A percentile compares a stretch with the other conserved stretches of the same genome.
phyloP scores from a whole-genome alignment of 345 rosid species.

The Euphorbia pulcherrima region DNA sequence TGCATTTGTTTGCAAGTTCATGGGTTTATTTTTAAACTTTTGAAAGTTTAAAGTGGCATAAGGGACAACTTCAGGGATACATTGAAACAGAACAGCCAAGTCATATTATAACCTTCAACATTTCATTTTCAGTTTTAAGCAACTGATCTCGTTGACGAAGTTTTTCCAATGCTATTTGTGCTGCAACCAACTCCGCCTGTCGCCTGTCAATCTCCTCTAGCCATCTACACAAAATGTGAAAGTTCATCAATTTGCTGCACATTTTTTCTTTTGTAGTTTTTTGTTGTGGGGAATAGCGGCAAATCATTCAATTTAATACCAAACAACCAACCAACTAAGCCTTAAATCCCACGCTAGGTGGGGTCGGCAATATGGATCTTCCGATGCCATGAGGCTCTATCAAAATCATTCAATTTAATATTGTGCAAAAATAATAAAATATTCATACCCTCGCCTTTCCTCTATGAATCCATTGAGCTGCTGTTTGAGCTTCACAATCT shows the following conservation, averaged over 20 bases:
- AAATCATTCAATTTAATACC: not conserved
- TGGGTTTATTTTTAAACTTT: too few species aligned
- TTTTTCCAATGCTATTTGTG: conserved; percentile 66
- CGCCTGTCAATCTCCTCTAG: conserved; percentile 74
- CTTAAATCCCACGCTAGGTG: too few species aligned
- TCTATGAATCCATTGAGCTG: conserved; percentile 69
- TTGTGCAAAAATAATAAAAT: not conserved
- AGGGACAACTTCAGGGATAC: too few species aligned
- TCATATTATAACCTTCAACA: conserved; percentile 55
- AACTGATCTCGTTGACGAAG: conserved; percentile 62
- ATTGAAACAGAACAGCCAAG: not conserved
- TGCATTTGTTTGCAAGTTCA: too few species aligned
- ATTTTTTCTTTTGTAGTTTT: not conserved
- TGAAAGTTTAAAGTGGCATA: too few species aligned
- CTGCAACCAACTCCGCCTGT: conserved; percentile 69
- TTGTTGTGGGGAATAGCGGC: not conserved
- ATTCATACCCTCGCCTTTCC: conserved; percentile 78
- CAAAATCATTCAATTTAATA: not conserved
- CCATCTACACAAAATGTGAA: conserved; percentile 48
- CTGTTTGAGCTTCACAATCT: conserved; percentile 56
- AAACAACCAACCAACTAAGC: too few species aligned
- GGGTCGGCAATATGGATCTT: too few species aligned
- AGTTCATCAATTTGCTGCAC: conserved; percentile 8
- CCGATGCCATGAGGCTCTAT: too few species aligned
- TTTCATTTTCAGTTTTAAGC: conserved; percentile 67